Base-by-base conservation (phyloP, 192 early-diverging fungal species). In the Physocladia obscura region DNA sequence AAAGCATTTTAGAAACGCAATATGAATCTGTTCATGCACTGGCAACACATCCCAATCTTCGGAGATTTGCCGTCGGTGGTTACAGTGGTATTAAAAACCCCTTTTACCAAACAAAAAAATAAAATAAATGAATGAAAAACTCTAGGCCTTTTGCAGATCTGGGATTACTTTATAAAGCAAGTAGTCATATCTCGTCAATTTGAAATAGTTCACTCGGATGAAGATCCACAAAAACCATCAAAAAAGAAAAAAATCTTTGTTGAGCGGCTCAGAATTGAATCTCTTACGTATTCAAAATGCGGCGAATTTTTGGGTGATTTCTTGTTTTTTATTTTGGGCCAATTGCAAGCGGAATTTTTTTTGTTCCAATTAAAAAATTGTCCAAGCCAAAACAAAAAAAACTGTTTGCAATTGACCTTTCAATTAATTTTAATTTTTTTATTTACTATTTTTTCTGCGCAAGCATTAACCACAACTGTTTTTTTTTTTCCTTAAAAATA, bases 121-220 rank as follows among this genome's bases (percentile, higher is more conserved):
- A n/a, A n/a, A n/a, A n/a, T n/a, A n/a, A n/a, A n/a, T n/a, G n/a
- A n/a, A n/a, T n/a, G n/a, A 24, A 39, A 31, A 15, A 26, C n/a
- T 26, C 1, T 38, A 82, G 81, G 81, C 5, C 40, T 77, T 19
- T 19, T 85, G 0, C 77, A 85, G 59, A 30, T 85, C 15, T 83
- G 76, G 75, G 76, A 83, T 69, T 85, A 77, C 74, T 38, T 48
- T 6, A 68, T 40, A 26, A 83, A 81, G 38, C 31, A 35, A 48
- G 52, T 79, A 15, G 50, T 83, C 1, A 30, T 39, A 3, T 55
- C 70, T 0, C 39, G 77, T 19, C 32, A 64, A 15, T 79, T 85
- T 58, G 79, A 83, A 27, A 69, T 57, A 22, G 63, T 32, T 1
- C 58, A 22, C 17, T 35, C 27, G 13, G 50, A 70, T 27, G 71